Conservation (phyloP, 2,329 filamentous ascomycete species). For the Penicillium sclerotiorum region DNA sequence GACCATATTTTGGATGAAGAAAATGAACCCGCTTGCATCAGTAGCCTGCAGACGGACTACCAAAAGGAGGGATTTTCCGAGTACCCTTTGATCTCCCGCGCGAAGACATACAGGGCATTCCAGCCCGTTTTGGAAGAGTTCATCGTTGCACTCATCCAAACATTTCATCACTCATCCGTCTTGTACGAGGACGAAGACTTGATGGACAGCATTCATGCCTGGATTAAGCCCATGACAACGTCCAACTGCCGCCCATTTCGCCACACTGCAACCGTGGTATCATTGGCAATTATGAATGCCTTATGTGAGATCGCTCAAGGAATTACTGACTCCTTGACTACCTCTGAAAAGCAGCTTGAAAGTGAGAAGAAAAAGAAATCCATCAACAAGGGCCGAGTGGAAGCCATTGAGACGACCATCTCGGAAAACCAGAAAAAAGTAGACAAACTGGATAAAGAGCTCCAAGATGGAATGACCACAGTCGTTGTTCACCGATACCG, state of each 20-base stretch:
- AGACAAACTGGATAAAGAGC: slow-evolving; percentile 68
- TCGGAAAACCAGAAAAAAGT: slow-evolving; percentile 70
- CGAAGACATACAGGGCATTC: slow-evolving; percentile 75
- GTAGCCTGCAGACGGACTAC: slow-evolving; percentile 85
- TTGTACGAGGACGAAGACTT: slow-evolving; percentile 76
- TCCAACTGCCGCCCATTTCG: slow-evolving; percentile 85
- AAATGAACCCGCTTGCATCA: slow-evolving; percentile 74
- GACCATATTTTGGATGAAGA: slow-evolving; percentile 90
- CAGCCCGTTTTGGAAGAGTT: slow-evolving; percentile 76
- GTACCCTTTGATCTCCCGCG: slow-evolving; percentile 85
- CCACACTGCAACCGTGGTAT: slow-evolving; percentile 87
- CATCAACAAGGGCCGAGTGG: slow-evolving; percentile 76
- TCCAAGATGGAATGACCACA: slow-evolving; percentile 86
- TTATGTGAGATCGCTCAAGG: slow-evolving; percentile 73
- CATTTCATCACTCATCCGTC: slow-evolving; percentile 78
- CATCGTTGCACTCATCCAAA: slow-evolving; percentile 73
- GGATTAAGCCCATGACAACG: slow-evolving; percentile 89
- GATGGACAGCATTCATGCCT: slow-evolving; percentile 85
- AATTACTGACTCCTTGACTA: slow-evolving; percentile 72
- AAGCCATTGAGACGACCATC: slow-evolving; percentile 71
- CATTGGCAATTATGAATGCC: slow-evolving; percentile 75
- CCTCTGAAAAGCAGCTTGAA: slow-evolving; percentile 76
- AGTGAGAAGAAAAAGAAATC: slow-evolving; percentile 70
- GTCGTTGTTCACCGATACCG: slow-evolving; percentile 96
- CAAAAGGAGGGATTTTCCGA: slow-evolving; percentile 82